A percentile compares a stretch with the other conserved stretches of the same genome.
These are phyloP conservation scores for Amanita rubescens DNA, from an alignment of 768 basidiomycete genomes.

Conservation along the genomic window DNA sequence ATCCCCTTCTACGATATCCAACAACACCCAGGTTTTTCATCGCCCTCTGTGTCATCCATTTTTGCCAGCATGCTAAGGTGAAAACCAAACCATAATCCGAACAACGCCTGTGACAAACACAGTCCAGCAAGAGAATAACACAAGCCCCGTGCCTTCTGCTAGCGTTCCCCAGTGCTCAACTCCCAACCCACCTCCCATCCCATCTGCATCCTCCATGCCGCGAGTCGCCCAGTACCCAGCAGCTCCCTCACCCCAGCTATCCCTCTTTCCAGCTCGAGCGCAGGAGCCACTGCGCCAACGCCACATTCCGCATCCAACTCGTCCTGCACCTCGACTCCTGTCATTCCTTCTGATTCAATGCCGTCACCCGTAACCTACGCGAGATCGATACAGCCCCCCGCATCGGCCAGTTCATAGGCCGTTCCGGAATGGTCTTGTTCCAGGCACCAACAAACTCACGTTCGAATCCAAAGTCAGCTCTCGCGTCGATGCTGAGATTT, in stretches of 20 bases:
- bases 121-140: conserved; percentile 4
- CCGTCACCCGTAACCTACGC: conserved; percentile 79
- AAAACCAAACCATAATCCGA: neutral
- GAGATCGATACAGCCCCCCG: conserved; percentile 66
- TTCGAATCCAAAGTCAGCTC: conserved; percentile 96
- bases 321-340: conserved; percentile 93
- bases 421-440: conserved; percentile 60
- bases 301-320: conserved; percentile 65
- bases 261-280: no score
- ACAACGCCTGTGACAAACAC: neutral
- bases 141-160: neutral
- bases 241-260: conserved; percentile 1
- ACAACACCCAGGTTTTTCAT: conserved; percentile 9
- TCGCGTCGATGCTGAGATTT: conserved; percentile 90
- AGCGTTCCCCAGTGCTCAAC: neutral
- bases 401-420: conserved; percentile 93
- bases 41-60: conserved; percentile 9
- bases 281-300: neutral
- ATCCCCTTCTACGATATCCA: neutral
- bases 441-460: conserved; percentile 77
- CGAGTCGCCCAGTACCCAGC: neutral
- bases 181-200: neutral
- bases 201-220: neutral
- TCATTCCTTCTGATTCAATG: conserved; percentile 85
- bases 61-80: conserved; percentile 7